Conservation (phyloP, 1,139 yeast genomes). For the Diutina catenulata region DNA sequence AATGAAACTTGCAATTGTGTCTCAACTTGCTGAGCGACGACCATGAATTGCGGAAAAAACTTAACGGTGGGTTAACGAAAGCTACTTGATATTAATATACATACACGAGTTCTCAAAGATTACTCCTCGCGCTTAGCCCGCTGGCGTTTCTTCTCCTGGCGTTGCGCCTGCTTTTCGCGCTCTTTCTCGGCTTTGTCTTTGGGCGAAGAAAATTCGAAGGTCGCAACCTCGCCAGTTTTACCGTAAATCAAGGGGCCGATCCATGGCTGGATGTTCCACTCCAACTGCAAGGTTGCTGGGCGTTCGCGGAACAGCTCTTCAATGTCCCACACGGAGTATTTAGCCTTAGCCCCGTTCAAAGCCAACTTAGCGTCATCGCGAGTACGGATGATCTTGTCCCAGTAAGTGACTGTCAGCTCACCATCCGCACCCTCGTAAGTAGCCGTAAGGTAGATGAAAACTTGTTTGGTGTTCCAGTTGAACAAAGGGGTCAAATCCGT, state of each 20-base stretch:
- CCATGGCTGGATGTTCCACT: constrained; percentile 90
- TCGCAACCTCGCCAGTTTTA: constrained; percentile 25
- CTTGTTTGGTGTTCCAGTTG: constrained; percentile 96
- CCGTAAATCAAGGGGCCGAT: constrained; percentile 76
- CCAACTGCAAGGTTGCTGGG: constrained; percentile 58
- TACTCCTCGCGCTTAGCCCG: not conserved
- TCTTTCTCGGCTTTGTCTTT: not conserved
- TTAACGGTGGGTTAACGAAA: no score
- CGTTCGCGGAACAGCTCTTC: constrained; percentile 55
- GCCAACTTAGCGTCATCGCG: constrained; percentile 47
- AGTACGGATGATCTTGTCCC: constrained; percentile 72
- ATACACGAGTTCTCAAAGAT: no score
- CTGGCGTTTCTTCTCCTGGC: not conserved
- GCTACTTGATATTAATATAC: no score
- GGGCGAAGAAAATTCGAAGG: constrained; percentile 14
- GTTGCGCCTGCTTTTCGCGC: not conserved
- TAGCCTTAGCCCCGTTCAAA: constrained; percentile 45
- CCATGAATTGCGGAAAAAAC: no score
- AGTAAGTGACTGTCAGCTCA: constrained; percentile 59
- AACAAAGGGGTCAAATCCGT: constrained; percentile 59
- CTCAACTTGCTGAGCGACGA: no score
- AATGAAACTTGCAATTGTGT: no score
- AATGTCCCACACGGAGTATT: constrained; percentile 85
- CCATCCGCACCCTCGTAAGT: constrained; percentile 60
- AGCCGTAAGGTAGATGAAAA: constrained; percentile 81